Conservation (phyloP, 441 rosid species). For the Raphanus hybrid region DNA sequence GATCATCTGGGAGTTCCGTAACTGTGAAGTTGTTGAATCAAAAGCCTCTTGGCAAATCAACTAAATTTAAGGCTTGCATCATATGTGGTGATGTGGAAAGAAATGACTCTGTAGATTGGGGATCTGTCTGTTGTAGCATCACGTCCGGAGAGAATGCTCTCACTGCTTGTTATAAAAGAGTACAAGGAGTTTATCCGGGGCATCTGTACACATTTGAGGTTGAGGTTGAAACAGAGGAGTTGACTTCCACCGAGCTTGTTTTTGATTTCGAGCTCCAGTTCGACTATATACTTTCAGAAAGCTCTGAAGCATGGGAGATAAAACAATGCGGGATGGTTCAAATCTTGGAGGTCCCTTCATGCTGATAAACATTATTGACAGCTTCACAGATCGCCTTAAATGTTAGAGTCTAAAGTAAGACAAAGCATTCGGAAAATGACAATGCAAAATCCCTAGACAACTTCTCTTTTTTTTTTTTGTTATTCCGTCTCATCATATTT, state of each 20-base stretch:
- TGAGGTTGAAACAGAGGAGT: background rate
- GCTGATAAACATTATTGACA: background rate
- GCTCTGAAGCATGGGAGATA: background rate
- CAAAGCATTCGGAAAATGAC: background rate
- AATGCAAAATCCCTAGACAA: background rate
- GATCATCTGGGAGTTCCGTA: background rate
- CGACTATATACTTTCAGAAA: background rate
- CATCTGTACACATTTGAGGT: background rate
- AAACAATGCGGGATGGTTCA: conserved; percentile 4
- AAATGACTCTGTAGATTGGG: too few species aligned
- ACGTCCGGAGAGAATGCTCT: background rate
- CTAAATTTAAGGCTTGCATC: background rate
- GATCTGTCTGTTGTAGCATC: background rate
- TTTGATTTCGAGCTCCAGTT: background rate
- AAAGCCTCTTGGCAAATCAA: background rate
- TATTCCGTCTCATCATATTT: too few species aligned
- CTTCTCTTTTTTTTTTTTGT: too few species aligned
- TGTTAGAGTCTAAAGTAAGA: background rate
- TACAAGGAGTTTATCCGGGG: background rate
- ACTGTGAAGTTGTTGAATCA: background rate
- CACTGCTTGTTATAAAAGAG: background rate
- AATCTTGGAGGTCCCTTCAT: background rate
- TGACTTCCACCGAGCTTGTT: conserved; percentile 12
- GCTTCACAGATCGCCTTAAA: background rate
- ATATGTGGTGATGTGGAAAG: background rate